These are phyloP conservation scores for Globisporangium polare DNA, from an alignment of 352 stramenopile genomes.

Conservation along the genomic window DNA sequence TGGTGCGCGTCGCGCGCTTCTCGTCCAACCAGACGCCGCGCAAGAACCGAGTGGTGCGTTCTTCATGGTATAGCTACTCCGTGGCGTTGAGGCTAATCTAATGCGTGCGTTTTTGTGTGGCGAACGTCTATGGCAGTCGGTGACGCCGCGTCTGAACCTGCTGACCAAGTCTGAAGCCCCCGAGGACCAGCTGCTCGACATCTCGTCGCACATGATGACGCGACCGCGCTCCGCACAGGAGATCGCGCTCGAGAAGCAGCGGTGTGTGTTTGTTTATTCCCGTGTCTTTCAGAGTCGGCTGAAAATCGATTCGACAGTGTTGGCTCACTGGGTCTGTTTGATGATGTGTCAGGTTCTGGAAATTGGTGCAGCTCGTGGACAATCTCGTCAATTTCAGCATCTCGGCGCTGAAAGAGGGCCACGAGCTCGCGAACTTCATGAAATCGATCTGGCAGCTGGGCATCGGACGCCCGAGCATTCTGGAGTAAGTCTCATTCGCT, in stretches of 20 bases:
- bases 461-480: constrained; percentile 49
- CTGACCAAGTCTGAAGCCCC: constrained; percentile 51
- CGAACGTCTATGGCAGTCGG: constrained; percentile 3
- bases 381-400: constrained; percentile 67
- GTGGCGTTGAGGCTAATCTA: too few relatives aligned
- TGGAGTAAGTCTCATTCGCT: constrained; percentile 35
- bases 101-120: not conserved
- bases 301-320: not conserved
- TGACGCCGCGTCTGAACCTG: constrained; percentile 14
- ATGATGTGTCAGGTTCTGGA: constrained; percentile 45
- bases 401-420: constrained; percentile 38
- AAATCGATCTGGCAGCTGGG: constrained; percentile 49
- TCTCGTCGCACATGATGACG: constrained; percentile 36
- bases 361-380: constrained; percentile 59
- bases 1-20: constrained; percentile 46
- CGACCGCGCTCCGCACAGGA: constrained; percentile 27
- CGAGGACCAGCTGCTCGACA: constrained; percentile 54
- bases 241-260: constrained; percentile 37
- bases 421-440: constrained; percentile 36
- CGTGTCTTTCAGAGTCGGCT: not conserved
- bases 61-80: too few relatives aligned
- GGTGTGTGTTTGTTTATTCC: constrained; percentile 18
- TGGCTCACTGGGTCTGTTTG: not conserved
- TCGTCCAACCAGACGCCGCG: constrained; percentile 14
- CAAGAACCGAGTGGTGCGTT: constrained; percentile 33